Evolutionary conservation across 768 basidiomycete genomes (phyloP), one percentile per base, ranked within the genome.

Genomic region (Chalciporus pseudorubinellus): DNA sequence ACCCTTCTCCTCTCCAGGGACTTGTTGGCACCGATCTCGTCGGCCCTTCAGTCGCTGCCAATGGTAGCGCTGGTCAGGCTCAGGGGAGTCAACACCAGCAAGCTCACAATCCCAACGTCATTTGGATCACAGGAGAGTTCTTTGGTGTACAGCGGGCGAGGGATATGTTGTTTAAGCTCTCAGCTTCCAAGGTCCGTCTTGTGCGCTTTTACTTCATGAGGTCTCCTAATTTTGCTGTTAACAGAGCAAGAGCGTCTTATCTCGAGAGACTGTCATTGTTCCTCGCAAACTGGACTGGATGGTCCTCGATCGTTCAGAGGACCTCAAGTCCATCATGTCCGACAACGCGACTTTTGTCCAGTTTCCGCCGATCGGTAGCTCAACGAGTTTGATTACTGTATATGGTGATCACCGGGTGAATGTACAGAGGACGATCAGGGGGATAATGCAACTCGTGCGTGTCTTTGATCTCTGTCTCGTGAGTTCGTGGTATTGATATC

Each of bases 281-380:
- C 95, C 95, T 50, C 87, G 95, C 56, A 99, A 99, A 69, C 78
- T 99, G 55, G 95, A 99, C 63, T 98, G 95, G 95, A 88, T 99
- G 83, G 83, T 97, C 48, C 91, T 89, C n/a, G 92, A 99, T 69
- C 85, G 90, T n/a, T 76, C 88, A 11, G 95, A 98, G 24, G 95
- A 98, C 56, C 75, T 99, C 63, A 92, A 86, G 70, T 78, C 84
- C 5, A 82, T 94, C 65, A 98, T 97, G 94, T 84, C 82, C 59
- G 95, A 99, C 74, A 98, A 98, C 57, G 93, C 92, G 7, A 95
- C 95, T 5, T 98, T 89, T 66, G 89, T 99, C 56, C 89, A 93
- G 62, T 91, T 97, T 60, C 94, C 95, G 12, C 80, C 91, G 29
- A 82, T 98, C 29, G 95, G 95, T 19, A 91, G 90, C 56, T 92